Percentiles rank a stretch among this genome's conserved stretches.
phyloP scores from a whole-genome alignment of 352 stramenopile species.

The Elongisporangium prolatum region DNA sequence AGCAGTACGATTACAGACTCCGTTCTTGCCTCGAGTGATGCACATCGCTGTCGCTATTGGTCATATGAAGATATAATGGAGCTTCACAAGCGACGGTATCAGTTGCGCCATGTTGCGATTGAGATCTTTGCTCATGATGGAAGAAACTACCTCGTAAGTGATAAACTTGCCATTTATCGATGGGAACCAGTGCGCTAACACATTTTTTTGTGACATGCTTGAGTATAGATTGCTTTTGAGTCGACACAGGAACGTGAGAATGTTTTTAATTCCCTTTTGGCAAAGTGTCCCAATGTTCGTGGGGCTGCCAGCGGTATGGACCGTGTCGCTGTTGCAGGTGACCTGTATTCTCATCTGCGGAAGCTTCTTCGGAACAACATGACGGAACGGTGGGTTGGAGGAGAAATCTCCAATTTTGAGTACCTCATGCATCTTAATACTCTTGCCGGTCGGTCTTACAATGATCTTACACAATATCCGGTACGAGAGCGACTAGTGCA shows the following conservation, averaged over 20 bases:
- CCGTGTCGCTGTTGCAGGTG: conserved; percentile 28
- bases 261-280: conserved; percentile 73
- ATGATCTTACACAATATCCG: conserved; percentile 98
- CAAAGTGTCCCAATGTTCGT: conserved; percentile 65
- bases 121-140: conserved; percentile 75
- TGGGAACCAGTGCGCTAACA: neutral
- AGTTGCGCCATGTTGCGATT: conserved; percentile 65
- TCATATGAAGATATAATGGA: conserved; percentile 69
- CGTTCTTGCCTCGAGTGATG: conserved; percentile 28
- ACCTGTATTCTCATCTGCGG: conserved; percentile 63
- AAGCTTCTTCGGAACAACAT: conserved; percentile 74
- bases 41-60: conserved; percentile 70
- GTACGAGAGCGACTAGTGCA: conserved; percentile 18
- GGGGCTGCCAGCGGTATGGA: conserved; percentile 62
- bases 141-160: conserved; percentile 68
- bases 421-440: conserved; percentile 97
- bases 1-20: neutral
- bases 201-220: neutral
- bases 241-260: conserved; percentile 53
- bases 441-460: conserved; percentile 94
- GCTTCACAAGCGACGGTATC: conserved; percentile 73
- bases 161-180: neutral
- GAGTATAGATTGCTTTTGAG: conserved; percentile 56
- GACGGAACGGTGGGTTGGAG: conserved; percentile 69
- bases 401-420: conserved; percentile 89